These are phyloP conservation scores for Eimeria praecox DNA, from an alignment of 169 alveolate genomes.

Conservation along the genomic window DNA sequence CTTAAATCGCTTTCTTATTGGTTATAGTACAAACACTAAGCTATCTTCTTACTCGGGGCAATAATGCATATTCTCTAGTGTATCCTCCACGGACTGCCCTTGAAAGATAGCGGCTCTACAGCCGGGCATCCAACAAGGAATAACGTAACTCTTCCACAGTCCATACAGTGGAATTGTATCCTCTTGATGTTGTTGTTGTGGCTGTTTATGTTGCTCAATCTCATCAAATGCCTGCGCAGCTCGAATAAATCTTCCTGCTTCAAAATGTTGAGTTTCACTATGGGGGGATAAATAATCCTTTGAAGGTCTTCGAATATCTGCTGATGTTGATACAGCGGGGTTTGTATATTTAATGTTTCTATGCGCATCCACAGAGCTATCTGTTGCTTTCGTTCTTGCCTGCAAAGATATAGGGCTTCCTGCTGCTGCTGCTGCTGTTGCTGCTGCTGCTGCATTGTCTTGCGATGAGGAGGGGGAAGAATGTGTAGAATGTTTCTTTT, in stretches of 20 bases:
- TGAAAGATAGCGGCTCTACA: neutral
- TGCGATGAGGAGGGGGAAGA: neutral
- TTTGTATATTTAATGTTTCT: no score
- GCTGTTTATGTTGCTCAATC: constrained; percentile 5
- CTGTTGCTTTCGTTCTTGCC: neutral
- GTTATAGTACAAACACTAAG: no score
- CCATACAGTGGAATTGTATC: neutral
- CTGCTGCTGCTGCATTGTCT: neutral
- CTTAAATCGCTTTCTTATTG: no score
- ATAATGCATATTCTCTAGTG: neutral
- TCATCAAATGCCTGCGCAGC: neutral
- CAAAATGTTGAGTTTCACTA: neutral
- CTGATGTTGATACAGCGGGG: neutral
- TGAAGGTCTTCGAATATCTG: neutral
- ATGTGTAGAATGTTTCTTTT: neutral
- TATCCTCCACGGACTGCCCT: neutral
- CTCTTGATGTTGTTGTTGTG: neutral
- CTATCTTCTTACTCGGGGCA: constrained; percentile 66
- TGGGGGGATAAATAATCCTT: neutral
- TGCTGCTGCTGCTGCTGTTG: neutral
- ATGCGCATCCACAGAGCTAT: no score
- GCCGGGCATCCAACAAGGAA: constrained; percentile 46
- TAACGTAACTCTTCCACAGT: constrained; percentile 21
- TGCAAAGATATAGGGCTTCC: no score
- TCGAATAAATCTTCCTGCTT: neutral